phyloP scores from a whole-genome alignment of 140 eudicot species.

The Senecio squalidus region DNA sequence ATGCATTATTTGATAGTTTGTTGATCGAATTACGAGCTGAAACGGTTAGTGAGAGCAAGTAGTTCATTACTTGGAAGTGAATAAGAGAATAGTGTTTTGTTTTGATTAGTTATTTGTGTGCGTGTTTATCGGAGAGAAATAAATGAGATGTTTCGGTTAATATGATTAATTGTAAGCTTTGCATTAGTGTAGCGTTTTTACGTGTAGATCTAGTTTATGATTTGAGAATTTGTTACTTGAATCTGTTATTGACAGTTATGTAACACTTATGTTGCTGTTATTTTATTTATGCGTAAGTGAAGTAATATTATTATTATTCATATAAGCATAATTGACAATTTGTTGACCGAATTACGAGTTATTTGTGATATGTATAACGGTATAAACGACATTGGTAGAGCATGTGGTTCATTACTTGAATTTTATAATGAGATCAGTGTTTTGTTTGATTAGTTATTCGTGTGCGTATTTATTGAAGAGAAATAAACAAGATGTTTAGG shows the following conservation, averaged over 20 bases:
- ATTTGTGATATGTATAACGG: neutral
- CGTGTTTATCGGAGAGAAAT: no score
- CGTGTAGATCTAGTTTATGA: slow-evolving; percentile 22
- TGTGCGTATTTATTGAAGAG: no score
- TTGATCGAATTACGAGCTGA: no score
- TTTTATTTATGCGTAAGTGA: neutral
- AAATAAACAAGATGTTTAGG: no score
- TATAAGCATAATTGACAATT: neutral
- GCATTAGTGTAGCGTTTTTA: neutral
- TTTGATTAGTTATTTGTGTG: no score
- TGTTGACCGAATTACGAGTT: neutral
- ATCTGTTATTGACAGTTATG: neutral
- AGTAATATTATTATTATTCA: neutral
- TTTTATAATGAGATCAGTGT: neutral
- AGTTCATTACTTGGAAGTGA: no score
- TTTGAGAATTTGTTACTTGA: neutral
- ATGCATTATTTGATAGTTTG: no score
- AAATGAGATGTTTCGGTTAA: no score
- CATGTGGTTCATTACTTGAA: neutral
- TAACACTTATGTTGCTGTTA: neutral
- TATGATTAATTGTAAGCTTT: slow-evolving; percentile 8
- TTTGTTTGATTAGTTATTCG: no score
- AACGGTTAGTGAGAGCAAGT: no score
- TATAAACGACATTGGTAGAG: no score
- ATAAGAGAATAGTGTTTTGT: no score